These are phyloP conservation scores for Hygrophorus russula DNA, from an alignment of 768 basidiomycete species.

Conservation along the genomic window DNA sequence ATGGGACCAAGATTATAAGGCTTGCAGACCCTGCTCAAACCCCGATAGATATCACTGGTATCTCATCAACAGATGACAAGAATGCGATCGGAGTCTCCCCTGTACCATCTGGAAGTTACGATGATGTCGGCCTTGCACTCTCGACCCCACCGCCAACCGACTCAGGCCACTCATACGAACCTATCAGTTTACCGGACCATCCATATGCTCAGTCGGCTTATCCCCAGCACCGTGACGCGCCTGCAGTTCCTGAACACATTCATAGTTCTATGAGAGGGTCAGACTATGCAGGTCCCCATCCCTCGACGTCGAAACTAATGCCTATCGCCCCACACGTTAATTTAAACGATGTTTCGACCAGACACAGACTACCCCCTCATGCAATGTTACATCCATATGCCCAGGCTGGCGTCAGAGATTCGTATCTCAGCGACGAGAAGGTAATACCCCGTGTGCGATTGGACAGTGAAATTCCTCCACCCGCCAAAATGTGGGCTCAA, in stretches of 20 bases:
- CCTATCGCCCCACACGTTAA: conserved; percentile 9
- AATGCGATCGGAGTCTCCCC: conserved; percentile 12
- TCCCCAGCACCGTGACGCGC: conserved; percentile 11
- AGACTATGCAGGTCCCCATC: conserved; percentile 28
- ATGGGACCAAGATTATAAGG: conserved; percentile 30
- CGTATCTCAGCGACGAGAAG: conserved; percentile 21
- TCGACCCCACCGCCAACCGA: conserved; percentile 21
- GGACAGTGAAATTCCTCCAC: conserved; percentile 28
- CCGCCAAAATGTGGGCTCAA: conserved; percentile 41
- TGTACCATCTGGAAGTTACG: conserved; percentile 17
- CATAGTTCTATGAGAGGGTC: conserved; percentile 9
- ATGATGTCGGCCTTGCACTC: conserved; percentile 23
- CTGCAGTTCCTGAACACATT: conserved; percentile 4
- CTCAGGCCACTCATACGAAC: conserved; percentile 14
- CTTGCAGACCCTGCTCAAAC: conserved; percentile 31
- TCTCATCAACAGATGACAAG: background rate
- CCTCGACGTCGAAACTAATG: conserved; percentile 9
- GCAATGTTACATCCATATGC: conserved; percentile 35
- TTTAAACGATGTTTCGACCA: conserved; percentile 17
- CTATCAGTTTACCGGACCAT: conserved; percentile 28
- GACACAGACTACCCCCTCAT: conserved; percentile 27
- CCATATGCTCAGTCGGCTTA: conserved; percentile 38
- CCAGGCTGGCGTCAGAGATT: conserved; percentile 20
- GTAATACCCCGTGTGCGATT: conserved; percentile 21
- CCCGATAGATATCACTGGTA: conserved; percentile 3